Evolutionary conservation across 2,329 filamentous ascomycete species (phyloP), one percentile per base, ranked within the genome.

Genomic region (Macroventuria anomochaeta): DNA sequence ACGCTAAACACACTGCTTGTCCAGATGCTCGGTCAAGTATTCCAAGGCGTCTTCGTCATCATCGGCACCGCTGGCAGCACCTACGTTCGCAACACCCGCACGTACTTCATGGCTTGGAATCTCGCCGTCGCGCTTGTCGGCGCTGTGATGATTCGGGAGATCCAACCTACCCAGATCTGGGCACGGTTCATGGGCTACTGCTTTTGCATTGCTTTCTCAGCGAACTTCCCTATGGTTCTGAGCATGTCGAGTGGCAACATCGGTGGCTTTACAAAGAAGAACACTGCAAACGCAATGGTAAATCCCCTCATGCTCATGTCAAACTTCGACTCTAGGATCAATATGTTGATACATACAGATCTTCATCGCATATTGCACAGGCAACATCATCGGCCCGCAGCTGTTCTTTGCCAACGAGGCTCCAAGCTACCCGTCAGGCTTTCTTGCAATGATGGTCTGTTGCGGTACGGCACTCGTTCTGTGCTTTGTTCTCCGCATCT

Each of bases 261-360:
- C 10, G 63, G 61, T 33, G 64, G 63, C 5, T 62, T 64, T 28
- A 69, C 65, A 1, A 67, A 69, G 59, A 65, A 87, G 64, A 83
- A 86, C 42, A 80, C 85, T 29, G 84, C 83, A 5, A 85, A 84
- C 18, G 65, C 59, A 13, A 68, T 71, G 13, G 71, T 56, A 25
- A 8, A 39, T 37, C 23, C 5, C 8, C 8, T 25, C 23, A 25
- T 5, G 5, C 23, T 25, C 8, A 8, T 5, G 5, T 8, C 23
- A 25, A 8, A 5, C 23, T 25, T 25, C 8, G 23, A 25, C 5
- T 8, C 23, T 8, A 25, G 5, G 7, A 23, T 3, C 20, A 20
- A 3, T 3, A 15, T 28, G 25, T 47, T 28, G 18, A 43, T 13
- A 12, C 2, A 2, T 12, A 7, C 10, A 55, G 52, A 58, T 58